A percentile compares a stretch with the other conserved stretches of the same genome.
phyloP scores from a whole-genome alignment of 2,329 filamentous ascomycete genomes.

The Epichloe gansuensis region DNA sequence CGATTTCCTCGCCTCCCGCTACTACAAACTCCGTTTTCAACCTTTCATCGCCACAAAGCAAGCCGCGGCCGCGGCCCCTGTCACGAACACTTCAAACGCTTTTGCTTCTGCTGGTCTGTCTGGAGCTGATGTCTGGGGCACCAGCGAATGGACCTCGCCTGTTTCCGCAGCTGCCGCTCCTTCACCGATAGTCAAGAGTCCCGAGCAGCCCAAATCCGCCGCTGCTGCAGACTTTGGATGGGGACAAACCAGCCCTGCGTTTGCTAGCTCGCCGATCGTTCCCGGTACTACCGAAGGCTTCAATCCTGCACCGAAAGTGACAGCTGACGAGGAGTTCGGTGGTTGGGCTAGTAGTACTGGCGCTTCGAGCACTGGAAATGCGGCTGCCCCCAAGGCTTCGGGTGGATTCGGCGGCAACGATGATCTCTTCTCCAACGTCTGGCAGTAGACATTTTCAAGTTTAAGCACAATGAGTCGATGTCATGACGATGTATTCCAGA shows the following conservation, averaged over 20 bases:
- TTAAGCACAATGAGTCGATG: not conserved
- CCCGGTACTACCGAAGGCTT: slow-evolving; percentile 54
- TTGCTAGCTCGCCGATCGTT: slow-evolving; percentile 48
- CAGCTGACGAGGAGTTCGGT: slow-evolving; percentile 89
- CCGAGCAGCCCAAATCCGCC: slow-evolving; percentile 32
- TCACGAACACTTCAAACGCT: slow-evolving; percentile 21
- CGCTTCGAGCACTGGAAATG: slow-evolving; percentile 27
- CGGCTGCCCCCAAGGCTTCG: slow-evolving; percentile 39
- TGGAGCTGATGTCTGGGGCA: slow-evolving; percentile 68
- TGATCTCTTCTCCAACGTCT: slow-evolving; percentile 92
- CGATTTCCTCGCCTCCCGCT: slow-evolving; percentile 27
- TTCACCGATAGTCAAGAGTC: slow-evolving; percentile 39
- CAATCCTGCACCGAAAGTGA: slow-evolving; percentile 53
- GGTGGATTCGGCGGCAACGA: slow-evolving; percentile 57
- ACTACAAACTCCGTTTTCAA: slow-evolving; percentile 64
- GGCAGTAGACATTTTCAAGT: slow-evolving; percentile 45
- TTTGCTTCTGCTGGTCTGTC: slow-evolving; percentile 29
- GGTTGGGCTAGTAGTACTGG: slow-evolving; percentile 72
- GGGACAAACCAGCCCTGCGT: slow-evolving; percentile 33
- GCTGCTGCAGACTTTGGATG: slow-evolving; percentile 53
- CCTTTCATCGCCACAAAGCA: slow-evolving; percentile 45
- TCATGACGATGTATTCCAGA: slow-evolving; percentile 3
- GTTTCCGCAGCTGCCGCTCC: slow-evolving; percentile 23
- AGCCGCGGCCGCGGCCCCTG: slow-evolving; percentile 29
- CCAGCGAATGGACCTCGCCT: slow-evolving; percentile 63